Evolutionary conservation across 331 rosid species (phyloP), one percentile per base, ranked within the genome.

Genomic region (Quercus phellos): DNA sequence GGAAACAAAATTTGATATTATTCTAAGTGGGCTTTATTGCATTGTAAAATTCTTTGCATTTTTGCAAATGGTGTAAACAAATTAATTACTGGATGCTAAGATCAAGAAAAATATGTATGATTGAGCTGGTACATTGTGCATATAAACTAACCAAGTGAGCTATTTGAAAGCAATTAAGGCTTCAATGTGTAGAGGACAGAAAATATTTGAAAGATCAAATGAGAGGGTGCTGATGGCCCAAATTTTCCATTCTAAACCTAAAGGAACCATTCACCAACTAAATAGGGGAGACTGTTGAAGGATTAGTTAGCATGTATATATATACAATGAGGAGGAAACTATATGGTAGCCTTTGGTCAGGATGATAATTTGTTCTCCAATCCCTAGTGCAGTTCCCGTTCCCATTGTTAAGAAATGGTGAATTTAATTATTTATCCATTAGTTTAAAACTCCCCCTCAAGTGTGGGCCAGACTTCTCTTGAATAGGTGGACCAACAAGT

Each of bases 1-100:
- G 68, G 18, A 66, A 38, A 78, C 61, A 53, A 8, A 79, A 78
- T 74, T 27, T 13, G 32, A 59, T 59, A 22, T 24, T 59, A 22
- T 22, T 59, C 6, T 55, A 24, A 24, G 67, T 12, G 67, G 61
- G 32, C 18, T 64, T 30, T 16, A 38, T 30, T 19, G 22, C 4
- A 14, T 63, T 63, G 3, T 58, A 63, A 6, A 16, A 5, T 29
- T 29, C 22, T 63, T 29, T 16, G 4, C 46, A 18, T 29, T 64
- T n/a, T 64, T 7, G 70, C 11, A 38, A 16, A 6, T 27, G 6
- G 32, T 30, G 22, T 29, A 30, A 17, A 16, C 17, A 16, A 18
- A 16, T 63, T 16, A 63, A 14, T 63, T 26, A 30, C 64, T 5
- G 42, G 6, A 63, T 16, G 4, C 22, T 1, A 29, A 63, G 42